Conservation (phyloP, 352 stramenopile species). For the Globisporangium nagaii region DNA sequence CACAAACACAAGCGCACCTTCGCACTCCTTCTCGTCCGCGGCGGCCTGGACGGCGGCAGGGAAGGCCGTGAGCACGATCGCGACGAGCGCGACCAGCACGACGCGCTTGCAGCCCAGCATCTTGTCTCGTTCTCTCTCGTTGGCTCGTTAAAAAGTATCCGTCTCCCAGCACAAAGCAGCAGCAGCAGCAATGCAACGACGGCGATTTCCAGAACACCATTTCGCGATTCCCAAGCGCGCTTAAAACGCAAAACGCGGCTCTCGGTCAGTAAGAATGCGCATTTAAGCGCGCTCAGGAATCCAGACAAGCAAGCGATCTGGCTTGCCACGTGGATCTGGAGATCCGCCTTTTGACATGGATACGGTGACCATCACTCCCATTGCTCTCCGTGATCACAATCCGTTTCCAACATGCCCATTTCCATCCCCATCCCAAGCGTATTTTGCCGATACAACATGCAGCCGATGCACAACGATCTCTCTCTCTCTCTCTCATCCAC, state of each 20-base stretch:
- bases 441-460: too few relatives aligned
- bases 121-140: conserved; percentile 3
- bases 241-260: conserved; percentile 6
- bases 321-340: neutral
- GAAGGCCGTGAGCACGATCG: conserved; percentile 36
- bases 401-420: too few relatives aligned
- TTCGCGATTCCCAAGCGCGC: conserved; percentile 17
- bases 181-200: neutral
- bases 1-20: conserved; percentile 55
- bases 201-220: conserved; percentile 6
- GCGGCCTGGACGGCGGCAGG: conserved; percentile 28
- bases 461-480: neutral
- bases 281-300: conserved; percentile 1
- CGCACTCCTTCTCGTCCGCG: conserved; percentile 82
- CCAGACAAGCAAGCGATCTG: neutral
- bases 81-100: conserved; percentile 64
- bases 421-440: too few relatives aligned
- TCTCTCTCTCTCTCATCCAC: neutral
- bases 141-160: conserved; percentile 15
- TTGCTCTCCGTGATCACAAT: neutral
- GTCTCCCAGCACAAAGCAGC: too few relatives aligned
- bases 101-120: conserved; percentile 58
- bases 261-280: too few relatives aligned
- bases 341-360: neutral
- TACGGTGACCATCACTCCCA: neutral